Percentiles rank a stretch among this genome's conserved stretches.
Evolutionary conservation across 1,284 basidiomycete genomes (phyloP).

Genomic region (Leccinum fallax): DNA sequence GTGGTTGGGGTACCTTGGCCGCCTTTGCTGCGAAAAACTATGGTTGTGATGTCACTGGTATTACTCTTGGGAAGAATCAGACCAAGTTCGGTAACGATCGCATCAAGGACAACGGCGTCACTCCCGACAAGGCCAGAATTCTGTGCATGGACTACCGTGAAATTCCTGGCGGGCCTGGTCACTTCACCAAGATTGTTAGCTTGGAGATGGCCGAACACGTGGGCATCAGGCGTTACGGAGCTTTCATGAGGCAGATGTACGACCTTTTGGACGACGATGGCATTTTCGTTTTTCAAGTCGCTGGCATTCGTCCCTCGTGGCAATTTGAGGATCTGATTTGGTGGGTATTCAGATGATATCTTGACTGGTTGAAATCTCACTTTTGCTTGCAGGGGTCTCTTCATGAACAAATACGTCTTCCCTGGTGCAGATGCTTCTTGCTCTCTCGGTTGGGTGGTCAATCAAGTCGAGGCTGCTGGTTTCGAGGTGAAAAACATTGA

Average conservation of each 20-base stretch:
- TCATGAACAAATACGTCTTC: constrained; percentile 98
- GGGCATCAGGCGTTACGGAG: constrained; percentile 89
- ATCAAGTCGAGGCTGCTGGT: constrained; percentile 84
- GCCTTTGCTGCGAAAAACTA: constrained; percentile 98
- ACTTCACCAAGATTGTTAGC: constrained; percentile 93
- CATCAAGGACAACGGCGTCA: constrained; percentile 80
- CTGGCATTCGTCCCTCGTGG: constrained; percentile 92
- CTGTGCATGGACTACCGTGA: constrained; percentile 96
- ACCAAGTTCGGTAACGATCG: constrained; percentile 91
- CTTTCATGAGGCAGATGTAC: constrained; percentile 92
- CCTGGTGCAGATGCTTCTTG: constrained; percentile 97
- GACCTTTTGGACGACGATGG: constrained; percentile 95
- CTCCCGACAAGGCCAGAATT: constrained; percentile 82
- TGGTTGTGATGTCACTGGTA: constrained; percentile 91
- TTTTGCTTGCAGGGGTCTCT: constrained; percentile 60
- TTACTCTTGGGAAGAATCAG: constrained; percentile 92
- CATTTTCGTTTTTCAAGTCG: constrained; percentile 94
- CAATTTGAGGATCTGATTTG: constrained; percentile 98
- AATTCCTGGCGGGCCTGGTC: constrained; percentile 78
- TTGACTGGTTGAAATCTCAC: constrained; percentile 6
- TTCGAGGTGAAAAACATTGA: constrained; percentile 98
- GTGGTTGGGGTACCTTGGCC: constrained; percentile 97
- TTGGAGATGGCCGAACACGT: constrained; percentile 99
- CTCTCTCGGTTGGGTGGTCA: constrained; percentile 94
- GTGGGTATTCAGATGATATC: constrained; percentile 40